phyloP scores from a whole-genome alignment of 306 rosid genomes.

The Bauhinia variegata region DNA sequence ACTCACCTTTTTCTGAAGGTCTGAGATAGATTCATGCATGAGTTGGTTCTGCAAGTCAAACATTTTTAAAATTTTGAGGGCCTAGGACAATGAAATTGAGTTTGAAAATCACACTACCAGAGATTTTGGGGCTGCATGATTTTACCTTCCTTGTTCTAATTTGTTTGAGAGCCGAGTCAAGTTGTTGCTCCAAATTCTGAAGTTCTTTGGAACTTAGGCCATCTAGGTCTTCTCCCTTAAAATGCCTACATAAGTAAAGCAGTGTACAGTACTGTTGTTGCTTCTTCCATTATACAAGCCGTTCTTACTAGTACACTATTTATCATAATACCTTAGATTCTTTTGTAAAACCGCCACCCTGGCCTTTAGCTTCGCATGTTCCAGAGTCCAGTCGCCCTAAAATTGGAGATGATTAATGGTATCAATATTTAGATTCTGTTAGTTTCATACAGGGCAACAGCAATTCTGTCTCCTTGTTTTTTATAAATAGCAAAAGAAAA shows the following conservation, averaged over 20 bases:
- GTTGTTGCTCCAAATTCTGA: constrained; percentile 85
- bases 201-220: constrained; percentile 67
- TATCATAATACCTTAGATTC: constrained; percentile 56
- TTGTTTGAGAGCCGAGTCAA: constrained; percentile 80
- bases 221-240: constrained; percentile 77
- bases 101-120: constrained; percentile 6
- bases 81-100: neutral
- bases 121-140: neutral
- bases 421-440: constrained; percentile 8
- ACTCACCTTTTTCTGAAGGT: constrained; percentile 77
- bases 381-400: constrained; percentile 77
- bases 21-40: constrained; percentile 81
- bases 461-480: neutral
- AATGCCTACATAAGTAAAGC: constrained; percentile 59
- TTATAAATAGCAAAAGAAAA: neutral
- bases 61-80: neutral
- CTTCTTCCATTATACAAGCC: neutral
- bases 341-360: constrained; percentile 72
- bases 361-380: constrained; percentile 84
- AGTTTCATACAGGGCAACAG: neutral
- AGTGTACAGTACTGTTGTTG: neutral
- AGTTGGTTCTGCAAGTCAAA: constrained; percentile 67
- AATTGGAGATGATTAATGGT: neutral
- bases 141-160: constrained; percentile 75
- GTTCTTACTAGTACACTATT: neutral